Percentiles rank a stretch among this genome's conserved stretches.
Conservation (phyloP, 139 green algal genomes). For the Axilococcus clingmanii region DNA sequence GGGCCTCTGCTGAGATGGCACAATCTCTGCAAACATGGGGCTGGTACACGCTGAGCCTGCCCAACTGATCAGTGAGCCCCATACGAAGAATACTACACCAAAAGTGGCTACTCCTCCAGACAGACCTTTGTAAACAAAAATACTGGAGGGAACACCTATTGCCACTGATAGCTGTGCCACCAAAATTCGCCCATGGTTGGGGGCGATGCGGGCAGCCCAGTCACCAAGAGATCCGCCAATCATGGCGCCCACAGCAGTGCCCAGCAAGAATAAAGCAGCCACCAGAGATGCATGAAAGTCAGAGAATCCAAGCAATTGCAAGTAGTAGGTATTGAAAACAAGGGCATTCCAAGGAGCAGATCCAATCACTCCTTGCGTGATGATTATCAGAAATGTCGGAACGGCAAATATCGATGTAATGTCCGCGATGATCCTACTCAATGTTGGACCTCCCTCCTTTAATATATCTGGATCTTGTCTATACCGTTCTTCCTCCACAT, state of each 20-base stretch:
- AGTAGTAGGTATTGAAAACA: constrained; percentile 58
- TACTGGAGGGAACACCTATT: background rate
- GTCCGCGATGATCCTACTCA: constrained; percentile 4
- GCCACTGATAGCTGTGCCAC: background rate
- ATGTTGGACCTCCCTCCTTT: no score
- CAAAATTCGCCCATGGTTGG: background rate
- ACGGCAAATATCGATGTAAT: constrained; percentile 27
- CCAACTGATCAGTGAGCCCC: constrained; percentile 57
- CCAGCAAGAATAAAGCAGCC: constrained; percentile 33
- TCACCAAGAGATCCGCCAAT: constrained; percentile 59
- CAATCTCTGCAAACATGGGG: constrained; percentile 78
- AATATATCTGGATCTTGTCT: no score
- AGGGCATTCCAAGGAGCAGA: constrained; percentile 78
- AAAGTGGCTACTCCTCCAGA: no score
- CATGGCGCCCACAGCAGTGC: constrained; percentile 38
- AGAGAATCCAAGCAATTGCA: constrained; percentile 65
- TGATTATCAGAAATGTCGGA: constrained; percentile 39
- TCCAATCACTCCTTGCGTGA: constrained; percentile 70
- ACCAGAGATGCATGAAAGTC: constrained; percentile 19
- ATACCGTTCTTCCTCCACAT: background rate
- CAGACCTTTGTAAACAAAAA: no score
- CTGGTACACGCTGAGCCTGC: constrained; percentile 61
- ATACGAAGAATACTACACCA: constrained; percentile 37
- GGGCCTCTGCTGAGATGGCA: constrained; percentile 54
- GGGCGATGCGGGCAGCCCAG: background rate